Conservation (phyloP, 2,329 filamentous ascomycete genomes). For the Arthrobotrys musiformis region DNA sequence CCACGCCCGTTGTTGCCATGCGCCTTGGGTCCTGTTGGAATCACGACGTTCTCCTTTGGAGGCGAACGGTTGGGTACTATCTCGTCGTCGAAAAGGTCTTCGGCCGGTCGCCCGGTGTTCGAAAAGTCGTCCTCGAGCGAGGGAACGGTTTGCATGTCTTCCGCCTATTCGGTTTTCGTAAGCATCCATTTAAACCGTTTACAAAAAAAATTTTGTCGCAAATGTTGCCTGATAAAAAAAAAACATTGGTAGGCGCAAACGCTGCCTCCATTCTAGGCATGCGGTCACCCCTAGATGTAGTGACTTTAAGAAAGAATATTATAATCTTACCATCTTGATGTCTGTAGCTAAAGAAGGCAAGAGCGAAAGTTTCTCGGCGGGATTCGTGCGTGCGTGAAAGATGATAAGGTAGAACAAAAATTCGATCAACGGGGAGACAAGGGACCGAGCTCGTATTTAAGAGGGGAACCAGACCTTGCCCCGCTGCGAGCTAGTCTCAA, state of each 20-base stretch:
- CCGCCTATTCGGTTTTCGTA: constrained; percentile 22
- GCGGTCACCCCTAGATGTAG: neutral
- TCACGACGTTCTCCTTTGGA: constrained; percentile 46
- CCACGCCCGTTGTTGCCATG: constrained; percentile 53
- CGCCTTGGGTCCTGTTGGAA: constrained; percentile 50
- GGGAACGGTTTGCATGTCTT: constrained; percentile 41
- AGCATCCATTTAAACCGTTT: neutral
- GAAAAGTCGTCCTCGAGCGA: constrained; percentile 58
- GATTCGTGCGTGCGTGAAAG: neutral
- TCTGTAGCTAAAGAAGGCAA: neutral
- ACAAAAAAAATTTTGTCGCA: neutral
- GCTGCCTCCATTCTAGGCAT: neutral
- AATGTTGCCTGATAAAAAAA: neutral
- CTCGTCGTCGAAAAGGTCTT: constrained; percentile 59
- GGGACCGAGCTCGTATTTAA: constrained; percentile 36
- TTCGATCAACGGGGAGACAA: neutral
- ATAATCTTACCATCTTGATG: neutral
- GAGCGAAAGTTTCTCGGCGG: neutral
- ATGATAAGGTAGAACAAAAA: constrained; percentile 13
- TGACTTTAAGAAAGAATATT: neutral
- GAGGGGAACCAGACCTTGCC: constrained; percentile 28
- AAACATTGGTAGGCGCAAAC: constrained; percentile 1
- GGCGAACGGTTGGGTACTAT: constrained; percentile 56
- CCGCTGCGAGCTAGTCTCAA: constrained; percentile 24
- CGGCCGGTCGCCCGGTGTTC: constrained; percentile 57